These are phyloP conservation scores for Penicillium sp. DNA, from an alignment of 2,329 filamentous ascomycete species.

Conservation along the genomic window DNA sequence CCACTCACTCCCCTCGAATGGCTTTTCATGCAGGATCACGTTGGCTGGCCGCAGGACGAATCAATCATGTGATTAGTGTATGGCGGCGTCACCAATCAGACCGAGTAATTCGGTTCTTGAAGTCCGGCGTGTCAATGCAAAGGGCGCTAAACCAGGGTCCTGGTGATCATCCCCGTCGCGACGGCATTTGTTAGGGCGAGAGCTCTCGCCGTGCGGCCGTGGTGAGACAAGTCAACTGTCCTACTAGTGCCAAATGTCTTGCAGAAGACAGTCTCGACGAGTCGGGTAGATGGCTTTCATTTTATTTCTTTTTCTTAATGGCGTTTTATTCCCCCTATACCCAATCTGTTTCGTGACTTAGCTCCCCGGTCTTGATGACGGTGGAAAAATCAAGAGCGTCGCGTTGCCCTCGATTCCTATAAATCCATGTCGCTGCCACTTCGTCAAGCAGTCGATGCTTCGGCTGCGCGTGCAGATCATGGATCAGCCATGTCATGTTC, in stretches of 20 bases:
- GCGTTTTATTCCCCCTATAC: constrained; percentile 1
- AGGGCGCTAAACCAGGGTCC: constrained; percentile 22
- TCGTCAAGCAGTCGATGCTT: constrained; percentile 30
- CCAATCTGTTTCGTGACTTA: constrained; percentile 12
- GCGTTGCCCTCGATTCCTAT: constrained; percentile 8
- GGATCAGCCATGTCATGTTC: constrained; percentile 33
- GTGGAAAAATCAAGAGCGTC: constrained; percentile 10
- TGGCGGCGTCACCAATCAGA: constrained; percentile 28
- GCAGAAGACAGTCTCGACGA: constrained; percentile 20
- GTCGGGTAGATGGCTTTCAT: constrained; percentile 18
- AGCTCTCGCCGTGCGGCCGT: constrained; percentile 20
- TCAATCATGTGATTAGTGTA: constrained; percentile 39
- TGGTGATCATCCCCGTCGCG: constrained; percentile 29
- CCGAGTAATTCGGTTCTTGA: background rate
- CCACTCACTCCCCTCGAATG: constrained; percentile 24
- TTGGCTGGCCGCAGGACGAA: constrained; percentile 34
- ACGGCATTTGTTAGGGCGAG: constrained; percentile 21
- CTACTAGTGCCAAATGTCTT: constrained; percentile 12
- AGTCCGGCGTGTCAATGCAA: constrained; percentile 18
- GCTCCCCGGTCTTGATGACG: constrained; percentile 15
- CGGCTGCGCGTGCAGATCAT: constrained; percentile 36
- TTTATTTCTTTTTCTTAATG: constrained; percentile 10
- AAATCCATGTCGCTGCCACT: constrained; percentile 35
- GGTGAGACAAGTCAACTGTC: constrained; percentile 34
- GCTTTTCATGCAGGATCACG: constrained; percentile 30